Evolutionary conservation across 306 rosid genomes (phyloP).

Genomic region (Medicago lupulina): DNA sequence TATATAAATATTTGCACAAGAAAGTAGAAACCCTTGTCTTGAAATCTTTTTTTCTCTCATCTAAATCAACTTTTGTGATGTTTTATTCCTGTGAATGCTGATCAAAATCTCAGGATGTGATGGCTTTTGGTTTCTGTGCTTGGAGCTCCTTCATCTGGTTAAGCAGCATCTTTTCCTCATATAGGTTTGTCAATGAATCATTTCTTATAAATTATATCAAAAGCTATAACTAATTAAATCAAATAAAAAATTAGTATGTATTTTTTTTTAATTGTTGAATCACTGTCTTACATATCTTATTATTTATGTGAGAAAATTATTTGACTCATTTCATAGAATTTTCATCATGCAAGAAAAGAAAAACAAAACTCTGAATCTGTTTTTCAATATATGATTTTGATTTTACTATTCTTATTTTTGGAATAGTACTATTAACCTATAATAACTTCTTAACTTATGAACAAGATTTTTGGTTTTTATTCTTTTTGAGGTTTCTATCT

Average conservation of each 20-base stretch:
- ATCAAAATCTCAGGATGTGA: constrained; percentile 37
- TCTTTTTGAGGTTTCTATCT: not conserved
- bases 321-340: not conserved
- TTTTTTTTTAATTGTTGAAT: not conserved
- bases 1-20: not conserved
- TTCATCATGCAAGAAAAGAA: not conserved
- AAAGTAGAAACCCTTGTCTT: constrained; percentile 11
- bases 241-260: no score
- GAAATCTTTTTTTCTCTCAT: constrained; percentile 19
- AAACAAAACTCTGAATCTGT: not conserved
- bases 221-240: no score
- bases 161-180: constrained; percentile 20
- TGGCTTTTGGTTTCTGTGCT: constrained; percentile 26
- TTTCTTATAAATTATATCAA: not conserved
- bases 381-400: constrained; percentile 3
- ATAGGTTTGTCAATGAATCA: not conserved
- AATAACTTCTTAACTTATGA: not conserved
- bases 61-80: constrained; percentile 11
- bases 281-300: not conserved
- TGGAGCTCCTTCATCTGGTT: constrained; percentile 43
- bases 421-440: not conserved
- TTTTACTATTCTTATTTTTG: not conserved
- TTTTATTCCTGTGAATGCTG: constrained; percentile 26
- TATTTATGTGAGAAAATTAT: not conserved
- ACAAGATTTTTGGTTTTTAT: not conserved